Percentiles rank a stretch among this genome's conserved stretches.
Conservation (phyloP, 352 stramenopile genomes). For the Pythium brachiatum region DNA sequence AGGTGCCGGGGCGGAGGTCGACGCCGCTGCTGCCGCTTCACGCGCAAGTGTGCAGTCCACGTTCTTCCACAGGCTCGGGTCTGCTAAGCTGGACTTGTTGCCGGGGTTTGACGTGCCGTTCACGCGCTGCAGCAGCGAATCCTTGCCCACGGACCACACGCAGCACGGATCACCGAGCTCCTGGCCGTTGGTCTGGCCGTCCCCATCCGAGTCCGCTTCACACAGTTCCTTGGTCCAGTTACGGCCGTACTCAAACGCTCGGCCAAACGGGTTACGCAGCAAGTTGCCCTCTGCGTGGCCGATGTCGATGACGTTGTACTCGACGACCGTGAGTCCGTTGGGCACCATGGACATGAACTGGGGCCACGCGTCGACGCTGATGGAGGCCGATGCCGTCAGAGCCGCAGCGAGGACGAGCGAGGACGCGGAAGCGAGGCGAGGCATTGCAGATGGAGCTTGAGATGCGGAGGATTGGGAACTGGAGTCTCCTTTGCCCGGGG, state of each 20-base stretch:
- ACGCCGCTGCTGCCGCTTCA: neutral
- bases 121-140: conserved; percentile 13
- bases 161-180: conserved; percentile 86
- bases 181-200: conserved; percentile 82
- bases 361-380: neutral
- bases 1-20: neutral
- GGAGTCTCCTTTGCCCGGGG: no score
- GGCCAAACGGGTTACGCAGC: conserved; percentile 29
- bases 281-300: conserved; percentile 15
- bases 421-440: neutral
- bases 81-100: conserved; percentile 8
- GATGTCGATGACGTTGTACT: conserved; percentile 5
- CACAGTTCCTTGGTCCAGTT: conserved; percentile 38
- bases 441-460: no score
- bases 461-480: no score
- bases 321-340: neutral
- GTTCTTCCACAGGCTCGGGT: conserved; percentile 18
- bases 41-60: conserved; percentile 9
- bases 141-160: conserved; percentile 32
- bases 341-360: neutral
- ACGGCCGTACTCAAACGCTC: conserved; percentile 25
- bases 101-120: conserved; percentile 15
- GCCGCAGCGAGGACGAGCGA: neutral
- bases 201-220: conserved; percentile 67
- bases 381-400: neutral